Evolutionary conservation across 2,329 filamentous ascomycete genomes (phyloP).

Genomic region (Knoxdaviesia capensis): DNA sequence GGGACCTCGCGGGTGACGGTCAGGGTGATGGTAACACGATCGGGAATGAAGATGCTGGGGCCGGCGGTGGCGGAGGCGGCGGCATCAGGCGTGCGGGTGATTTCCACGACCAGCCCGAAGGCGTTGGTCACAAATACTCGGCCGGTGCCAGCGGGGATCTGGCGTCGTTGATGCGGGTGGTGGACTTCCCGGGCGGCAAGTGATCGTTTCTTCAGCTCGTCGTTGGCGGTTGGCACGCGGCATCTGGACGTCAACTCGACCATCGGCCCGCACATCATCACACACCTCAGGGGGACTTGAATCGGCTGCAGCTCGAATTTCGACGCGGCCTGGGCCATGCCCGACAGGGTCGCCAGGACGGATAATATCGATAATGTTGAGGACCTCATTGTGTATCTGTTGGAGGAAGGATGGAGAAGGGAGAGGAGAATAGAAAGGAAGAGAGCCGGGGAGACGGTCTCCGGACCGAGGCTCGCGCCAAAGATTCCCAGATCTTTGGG

Average conservation of each 20-base stretch:
- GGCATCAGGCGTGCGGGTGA: not conserved
- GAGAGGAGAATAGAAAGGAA: too few relatives aligned
- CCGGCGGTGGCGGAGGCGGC: slow-evolving; percentile 1
- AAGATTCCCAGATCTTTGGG: too few relatives aligned
- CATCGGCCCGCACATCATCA: slow-evolving; percentile 20
- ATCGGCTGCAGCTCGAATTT: slow-evolving; percentile 13
- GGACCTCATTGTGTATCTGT: too few relatives aligned
- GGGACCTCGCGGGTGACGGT: not conserved
- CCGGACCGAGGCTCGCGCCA: not conserved
- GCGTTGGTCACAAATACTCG: slow-evolving; percentile 1
- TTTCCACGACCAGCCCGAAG: not conserved
- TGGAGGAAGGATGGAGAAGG: too few relatives aligned
- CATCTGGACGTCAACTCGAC: slow-evolving; percentile 20
- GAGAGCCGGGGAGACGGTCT: slow-evolving; percentile 9
- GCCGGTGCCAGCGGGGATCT: not conserved
- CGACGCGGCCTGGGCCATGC: slow-evolving; percentile 8
- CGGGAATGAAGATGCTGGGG: not conserved
- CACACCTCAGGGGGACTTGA: slow-evolving; percentile 18
- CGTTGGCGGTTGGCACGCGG: slow-evolving; percentile 7
- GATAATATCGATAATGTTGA: too few relatives aligned
- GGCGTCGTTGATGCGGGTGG: too few relatives aligned
- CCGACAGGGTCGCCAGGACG: slow-evolving; percentile 6
- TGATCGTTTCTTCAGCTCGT: slow-evolving; percentile 6
- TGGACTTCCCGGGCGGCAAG: too few relatives aligned
- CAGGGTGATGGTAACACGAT: not conserved